A percentile compares a stretch with the other conserved stretches of the same genome.
Evolutionary conservation across 1,139 yeast species (phyloP).

Genomic region (Pichia sp.): DNA sequence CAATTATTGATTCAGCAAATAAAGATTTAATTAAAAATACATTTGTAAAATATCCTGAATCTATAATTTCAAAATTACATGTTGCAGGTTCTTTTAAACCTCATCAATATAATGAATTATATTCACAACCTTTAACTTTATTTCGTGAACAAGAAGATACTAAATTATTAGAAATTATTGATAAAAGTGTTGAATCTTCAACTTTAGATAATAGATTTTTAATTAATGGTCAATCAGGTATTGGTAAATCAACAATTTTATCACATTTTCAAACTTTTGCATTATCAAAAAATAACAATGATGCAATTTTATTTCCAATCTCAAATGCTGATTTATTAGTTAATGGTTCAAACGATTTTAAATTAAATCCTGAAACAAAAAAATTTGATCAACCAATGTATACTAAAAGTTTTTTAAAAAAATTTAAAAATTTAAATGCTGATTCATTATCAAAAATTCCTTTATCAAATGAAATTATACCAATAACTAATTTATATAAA

Average conservation of each 20-base stretch:
- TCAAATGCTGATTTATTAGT: constrained; percentile 56
- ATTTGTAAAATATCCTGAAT: constrained; percentile 19
- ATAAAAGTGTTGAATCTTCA: constrained; percentile 21
- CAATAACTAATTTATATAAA: constrained; percentile 9
- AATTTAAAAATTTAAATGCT: constrained; percentile 53
- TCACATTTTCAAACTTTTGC: constrained; percentile 68
- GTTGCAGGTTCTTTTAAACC: constrained; percentile 54
- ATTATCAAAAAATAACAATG: constrained; percentile 11
- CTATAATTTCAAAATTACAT: constrained; percentile 20
- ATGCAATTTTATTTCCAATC: constrained; percentile 55
- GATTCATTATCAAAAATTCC: constrained; percentile 43
- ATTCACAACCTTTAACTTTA: constrained; percentile 50
- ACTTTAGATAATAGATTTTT: constrained; percentile 47
- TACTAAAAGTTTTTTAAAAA: constrained; percentile 53
- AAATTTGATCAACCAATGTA: constrained; percentile 78
- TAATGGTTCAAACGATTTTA: constrained; percentile 69
- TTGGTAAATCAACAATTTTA: constrained; percentile 72
- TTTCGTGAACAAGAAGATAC: constrained; percentile 37
- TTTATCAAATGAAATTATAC: constrained; percentile 37
- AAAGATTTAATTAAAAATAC: constrained; percentile 18
- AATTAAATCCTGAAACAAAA: constrained; percentile 43
- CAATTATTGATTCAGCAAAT: constrained; percentile 15
- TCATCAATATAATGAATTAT: constrained; percentile 59
- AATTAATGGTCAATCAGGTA: constrained; percentile 66
- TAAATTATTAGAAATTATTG: constrained; percentile 28